Evolutionary conservation across 306 rosid species (phyloP).

Genomic region (Sicyos edulis): DNA sequence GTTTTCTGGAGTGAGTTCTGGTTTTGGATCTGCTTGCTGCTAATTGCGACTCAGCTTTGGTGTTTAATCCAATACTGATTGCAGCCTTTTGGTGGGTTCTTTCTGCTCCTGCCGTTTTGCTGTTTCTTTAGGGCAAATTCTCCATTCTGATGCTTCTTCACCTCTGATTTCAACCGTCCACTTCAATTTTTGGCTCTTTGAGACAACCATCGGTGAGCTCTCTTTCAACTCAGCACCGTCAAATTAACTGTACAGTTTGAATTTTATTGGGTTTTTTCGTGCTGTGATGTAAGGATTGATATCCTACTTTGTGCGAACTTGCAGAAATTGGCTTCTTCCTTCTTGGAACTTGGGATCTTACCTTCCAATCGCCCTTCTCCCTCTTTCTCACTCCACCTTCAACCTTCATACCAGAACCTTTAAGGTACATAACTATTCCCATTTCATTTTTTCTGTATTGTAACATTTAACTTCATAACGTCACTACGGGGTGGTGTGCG

Average conservation of each 20-base stretch:
- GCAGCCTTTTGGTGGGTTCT: neutral
- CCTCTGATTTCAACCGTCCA: neutral
- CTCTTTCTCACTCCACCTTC: neutral
- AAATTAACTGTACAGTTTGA: slow-evolving; percentile 17
- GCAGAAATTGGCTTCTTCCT: slow-evolving; percentile 20
- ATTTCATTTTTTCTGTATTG: neutral
- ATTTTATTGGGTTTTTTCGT: slow-evolving; percentile 14
- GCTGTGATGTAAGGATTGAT: slow-evolving; percentile 29
- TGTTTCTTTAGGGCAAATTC: neutral
- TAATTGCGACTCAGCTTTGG: neutral
- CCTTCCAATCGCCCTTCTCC: neutral
- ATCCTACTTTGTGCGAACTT: slow-evolving; percentile 13
- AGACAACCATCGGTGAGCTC: slow-evolving; percentile 11
- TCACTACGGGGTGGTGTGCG: no score
- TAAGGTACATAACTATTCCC: slow-evolving; percentile 2
- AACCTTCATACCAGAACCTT: neutral
- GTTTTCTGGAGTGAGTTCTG: neutral
- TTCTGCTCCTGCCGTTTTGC: neutral
- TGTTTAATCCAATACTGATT: slow-evolving; percentile 9
- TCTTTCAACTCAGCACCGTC: neutral
- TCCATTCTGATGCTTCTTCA: neutral
- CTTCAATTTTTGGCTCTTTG: neutral
- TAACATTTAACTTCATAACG: no score
- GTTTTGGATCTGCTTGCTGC: neutral
- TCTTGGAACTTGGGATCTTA: neutral